Conservation (phyloP, 805 yeast genomes). For the Wickerhamiella musiphila region DNA sequence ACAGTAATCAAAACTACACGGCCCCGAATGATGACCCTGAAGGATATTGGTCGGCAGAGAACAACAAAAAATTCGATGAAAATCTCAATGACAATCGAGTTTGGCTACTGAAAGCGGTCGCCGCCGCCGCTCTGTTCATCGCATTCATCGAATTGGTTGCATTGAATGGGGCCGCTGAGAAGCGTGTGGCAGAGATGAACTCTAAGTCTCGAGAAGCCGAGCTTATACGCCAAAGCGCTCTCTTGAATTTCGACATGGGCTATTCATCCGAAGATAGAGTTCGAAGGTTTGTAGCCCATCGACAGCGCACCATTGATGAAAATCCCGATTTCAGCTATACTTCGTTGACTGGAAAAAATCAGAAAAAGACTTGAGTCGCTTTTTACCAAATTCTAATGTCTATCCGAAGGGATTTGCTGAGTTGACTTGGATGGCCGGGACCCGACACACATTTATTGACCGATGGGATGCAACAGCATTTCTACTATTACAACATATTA, state of each 20-base stretch:
- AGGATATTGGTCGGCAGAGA: conserved; percentile 17
- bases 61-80: conserved; percentile 23
- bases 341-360: conserved; percentile 1
- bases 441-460: too few species aligned
- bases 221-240: conserved; percentile 25
- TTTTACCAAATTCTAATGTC: background rate
- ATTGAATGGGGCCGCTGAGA: conserved; percentile 12
- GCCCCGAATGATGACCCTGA: background rate
- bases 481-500: too few species aligned
- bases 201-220: conserved; percentile 16
- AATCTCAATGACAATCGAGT: conserved; percentile 24
- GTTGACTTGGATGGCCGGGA: background rate
- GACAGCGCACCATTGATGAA: conserved; percentile 15
- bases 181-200: conserved; percentile 9
- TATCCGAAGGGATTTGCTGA: background rate
- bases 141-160: conserved; percentile 26
- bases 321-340: conserved; percentile 2
- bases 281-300: conserved; percentile 31
- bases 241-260: conserved; percentile 39
- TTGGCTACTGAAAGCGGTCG: conserved; percentile 29
- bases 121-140: conserved; percentile 24
- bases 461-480: too few species aligned
- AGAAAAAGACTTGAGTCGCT: too few species aligned
- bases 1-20: background rate
- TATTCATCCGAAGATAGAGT: conserved; percentile 32